Base-by-base conservation (phyloP, 352 stramenopile species). In the Pythium plurisporium region DNA sequence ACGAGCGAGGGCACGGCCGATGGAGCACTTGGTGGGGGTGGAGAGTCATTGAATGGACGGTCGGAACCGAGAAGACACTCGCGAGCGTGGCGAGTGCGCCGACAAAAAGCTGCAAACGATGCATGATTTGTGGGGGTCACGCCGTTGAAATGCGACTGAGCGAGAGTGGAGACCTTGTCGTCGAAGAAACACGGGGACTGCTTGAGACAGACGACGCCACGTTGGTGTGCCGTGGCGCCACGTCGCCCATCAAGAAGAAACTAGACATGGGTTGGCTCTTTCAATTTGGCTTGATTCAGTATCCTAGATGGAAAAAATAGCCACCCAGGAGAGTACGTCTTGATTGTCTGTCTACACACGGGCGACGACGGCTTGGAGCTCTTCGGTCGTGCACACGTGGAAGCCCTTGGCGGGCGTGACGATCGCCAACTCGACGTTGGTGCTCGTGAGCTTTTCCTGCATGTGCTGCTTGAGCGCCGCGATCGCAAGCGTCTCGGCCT, bases 401-500 rank as follows among this genome's bases (percentile, higher is more conserved):
- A 99, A 99, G 45, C 96, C 96, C 63, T 96, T 90, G 15, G 96
- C 89, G 48, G 76, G 69, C 38, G 94, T 99, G 17, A 99, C 95
- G 65, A 94, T 76, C 8, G 96, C 96, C 59, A 99, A 68, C 80
- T 99, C 97, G 26, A 99, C 96, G 81, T 99, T 99, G 34, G 98
- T 95, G 59, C 71, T 96, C 10, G 86, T 98, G 54, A 99, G 97
- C 72, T 98, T 98, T 72, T 99, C 97, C 79, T 99, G 97, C 97
- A 99, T 99, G 65, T 99, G 96, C 82, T 95, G 96, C 79, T 99
- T 99, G 33, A 99, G 78, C 12, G 96, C 96, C 46, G 68, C 82
- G 67, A 99, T 89, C 11, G 96, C 96, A 48, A 99, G 79, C 49
- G 92, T 94, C 79, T 99, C 95, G 22, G 97, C 98, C 58, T 99